Conservation (phyloP, 2,329 filamentous ascomycete species). For the Whalleya microplaca region DNA sequence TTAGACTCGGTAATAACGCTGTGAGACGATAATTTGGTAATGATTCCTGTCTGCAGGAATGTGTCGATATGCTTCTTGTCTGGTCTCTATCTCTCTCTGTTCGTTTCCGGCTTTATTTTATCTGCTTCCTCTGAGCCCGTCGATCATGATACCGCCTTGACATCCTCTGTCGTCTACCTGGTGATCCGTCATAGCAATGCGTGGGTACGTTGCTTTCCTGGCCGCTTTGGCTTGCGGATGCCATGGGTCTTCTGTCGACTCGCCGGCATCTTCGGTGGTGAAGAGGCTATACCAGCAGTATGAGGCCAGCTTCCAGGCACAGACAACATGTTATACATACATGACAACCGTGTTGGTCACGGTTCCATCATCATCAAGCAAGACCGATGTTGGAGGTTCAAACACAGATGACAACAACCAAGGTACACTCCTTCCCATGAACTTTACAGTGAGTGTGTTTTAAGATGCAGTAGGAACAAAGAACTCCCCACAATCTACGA, state of each 20-base stretch:
- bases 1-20: no score
- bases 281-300: background rate
- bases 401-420: background rate
- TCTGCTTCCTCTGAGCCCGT: no score
- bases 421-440: background rate
- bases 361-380: background rate
- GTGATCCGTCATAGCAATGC: slow-evolving; percentile 5
- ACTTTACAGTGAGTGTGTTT: background rate
- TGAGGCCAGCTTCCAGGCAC: background rate
- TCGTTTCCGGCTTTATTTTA: background rate
- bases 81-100: no score
- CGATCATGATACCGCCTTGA: no score
- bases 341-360: slow-evolving; percentile 22
- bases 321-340: background rate
- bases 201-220: slow-evolving; percentile 7
- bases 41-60: no score
- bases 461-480: background rate
- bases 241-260: background rate
- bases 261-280: background rate
- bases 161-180: background rate
- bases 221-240: slow-evolving; percentile 8
- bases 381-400: background rate
- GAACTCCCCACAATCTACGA: background rate
- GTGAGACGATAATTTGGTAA: no score
- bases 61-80: no score